These are phyloP conservation scores for Hibiscus syriacus DNA, from an alignment of 345 rosid species.

Conservation along the genomic window DNA sequence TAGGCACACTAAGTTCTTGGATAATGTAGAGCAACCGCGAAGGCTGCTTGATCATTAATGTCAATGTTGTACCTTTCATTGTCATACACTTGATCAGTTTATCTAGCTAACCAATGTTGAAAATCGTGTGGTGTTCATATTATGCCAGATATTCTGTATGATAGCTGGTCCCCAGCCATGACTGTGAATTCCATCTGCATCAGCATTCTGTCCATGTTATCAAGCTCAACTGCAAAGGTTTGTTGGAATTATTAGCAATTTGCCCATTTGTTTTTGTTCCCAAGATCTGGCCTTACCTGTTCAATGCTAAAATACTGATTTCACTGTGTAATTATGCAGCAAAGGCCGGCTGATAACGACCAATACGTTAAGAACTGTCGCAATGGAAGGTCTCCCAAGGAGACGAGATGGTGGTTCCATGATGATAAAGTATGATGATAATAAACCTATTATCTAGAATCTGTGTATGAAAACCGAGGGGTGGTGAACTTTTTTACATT, in stretches of 20 bases:
- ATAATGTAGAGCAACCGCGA: neutral
- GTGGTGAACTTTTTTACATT: neutral
- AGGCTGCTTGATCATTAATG: neutral
- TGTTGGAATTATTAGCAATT: neutral
- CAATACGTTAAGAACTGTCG: conserved; percentile 72
- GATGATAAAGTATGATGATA: conserved; percentile 55
- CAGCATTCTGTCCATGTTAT: conserved; percentile 76
- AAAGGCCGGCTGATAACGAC: conserved; percentile 65
- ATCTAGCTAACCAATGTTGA: neutral
- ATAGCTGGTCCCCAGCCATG: conserved; percentile 87
- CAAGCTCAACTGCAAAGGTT: conserved; percentile 67
- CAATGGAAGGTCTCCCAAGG: conserved; percentile 80
- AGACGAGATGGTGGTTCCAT: conserved; percentile 92
- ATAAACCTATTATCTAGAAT: neutral
- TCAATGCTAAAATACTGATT: neutral
- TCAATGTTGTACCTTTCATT: neutral
- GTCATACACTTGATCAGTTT: neutral
- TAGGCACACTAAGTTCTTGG: neutral
- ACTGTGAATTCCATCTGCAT: conserved; percentile 66
- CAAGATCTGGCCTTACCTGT: neutral
- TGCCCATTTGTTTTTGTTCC: neutral
- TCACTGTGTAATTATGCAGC: conserved; percentile 29
- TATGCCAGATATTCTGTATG: conserved; percentile 66
- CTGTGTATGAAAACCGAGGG: neutral
- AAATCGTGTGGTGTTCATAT: neutral